These are phyloP conservation scores for Chalciporus chontae DNA, from an alignment of 768 basidiomycete species.

Conservation along the genomic window DNA sequence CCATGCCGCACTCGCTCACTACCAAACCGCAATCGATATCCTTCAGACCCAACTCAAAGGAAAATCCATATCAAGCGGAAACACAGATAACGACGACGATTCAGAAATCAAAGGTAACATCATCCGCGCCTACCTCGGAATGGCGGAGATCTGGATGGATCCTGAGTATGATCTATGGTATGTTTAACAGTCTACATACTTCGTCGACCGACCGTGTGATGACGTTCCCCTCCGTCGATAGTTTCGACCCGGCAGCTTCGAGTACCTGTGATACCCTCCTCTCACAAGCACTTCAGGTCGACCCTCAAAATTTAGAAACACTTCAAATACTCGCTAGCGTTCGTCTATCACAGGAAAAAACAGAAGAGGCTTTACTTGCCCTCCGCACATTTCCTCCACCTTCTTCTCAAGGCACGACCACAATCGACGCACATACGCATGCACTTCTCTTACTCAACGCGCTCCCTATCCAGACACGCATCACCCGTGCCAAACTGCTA, in stretches of 20 bases:
- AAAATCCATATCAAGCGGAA: slow-evolving; percentile 50
- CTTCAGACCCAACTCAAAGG: slow-evolving; percentile 68
- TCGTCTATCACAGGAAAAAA: slow-evolving; percentile 80
- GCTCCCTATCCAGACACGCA: slow-evolving; percentile 63
- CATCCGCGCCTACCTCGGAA: slow-evolving; percentile 77
- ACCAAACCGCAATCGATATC: slow-evolving; percentile 76
- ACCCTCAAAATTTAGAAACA: slow-evolving; percentile 75
- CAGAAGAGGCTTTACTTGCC: slow-evolving; percentile 68
- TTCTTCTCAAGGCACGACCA: slow-evolving; percentile 1
- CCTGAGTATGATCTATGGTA: slow-evolving; percentile 84
- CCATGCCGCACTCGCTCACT: slow-evolving; percentile 66
- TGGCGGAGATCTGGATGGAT: slow-evolving; percentile 98
- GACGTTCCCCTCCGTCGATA: slow-evolving; percentile 26
- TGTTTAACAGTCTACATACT: slow-evolving; percentile 16
- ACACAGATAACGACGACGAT: slow-evolving; percentile 30
- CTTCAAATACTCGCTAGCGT: slow-evolving; percentile 81
- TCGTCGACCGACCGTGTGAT: background rate
- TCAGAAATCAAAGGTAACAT: slow-evolving; percentile 62
- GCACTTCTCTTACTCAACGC: slow-evolving; percentile 30
- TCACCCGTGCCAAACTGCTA: slow-evolving; percentile 76
- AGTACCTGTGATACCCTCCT: slow-evolving; percentile 78
- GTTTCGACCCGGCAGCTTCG: slow-evolving; percentile 80
- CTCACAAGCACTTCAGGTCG: slow-evolving; percentile 63
- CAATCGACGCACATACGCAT: slow-evolving; percentile 28
- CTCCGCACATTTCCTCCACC: slow-evolving; percentile 20